Conservation (phyloP, 345 rosid species). For the Eucalyptus viminalis region DNA sequence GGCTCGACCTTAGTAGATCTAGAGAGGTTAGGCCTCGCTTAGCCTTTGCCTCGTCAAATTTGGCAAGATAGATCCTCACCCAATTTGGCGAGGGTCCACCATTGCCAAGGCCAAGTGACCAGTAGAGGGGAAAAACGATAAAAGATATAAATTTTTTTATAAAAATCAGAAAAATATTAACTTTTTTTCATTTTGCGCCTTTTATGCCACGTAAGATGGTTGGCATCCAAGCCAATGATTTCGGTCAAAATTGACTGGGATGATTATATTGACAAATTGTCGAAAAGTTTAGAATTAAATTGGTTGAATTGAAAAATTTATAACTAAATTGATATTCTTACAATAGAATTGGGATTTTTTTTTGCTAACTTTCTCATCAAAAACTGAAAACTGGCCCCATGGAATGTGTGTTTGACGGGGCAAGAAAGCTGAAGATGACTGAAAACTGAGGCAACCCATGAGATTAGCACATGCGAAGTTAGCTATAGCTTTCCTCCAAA, state of each 20-base stretch:
- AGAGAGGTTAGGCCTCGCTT: not conserved
- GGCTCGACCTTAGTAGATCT: not conserved
- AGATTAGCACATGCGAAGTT: not conserved
- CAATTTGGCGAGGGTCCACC: not conserved
- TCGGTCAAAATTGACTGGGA: too few species aligned
- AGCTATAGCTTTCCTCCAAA: not conserved
- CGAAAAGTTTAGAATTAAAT: too few species aligned
- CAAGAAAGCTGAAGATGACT: not conserved
- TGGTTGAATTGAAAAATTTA: too few species aligned
- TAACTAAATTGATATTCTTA: too few species aligned
- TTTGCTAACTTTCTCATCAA: too few species aligned
- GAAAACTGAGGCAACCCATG: not conserved
- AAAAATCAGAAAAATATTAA: too few species aligned
- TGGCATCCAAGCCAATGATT: too few species aligned
- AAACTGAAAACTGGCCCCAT: not conserved
- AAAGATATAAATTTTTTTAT: too few species aligned
- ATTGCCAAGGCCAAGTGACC: not conserved
- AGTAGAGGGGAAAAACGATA: fast-evolving
- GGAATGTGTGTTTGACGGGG: not conserved
- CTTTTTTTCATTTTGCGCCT: fast-evolving
- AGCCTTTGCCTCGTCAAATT: fast-evolving
- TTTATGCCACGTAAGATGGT: too few species aligned
- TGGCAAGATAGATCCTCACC: not conserved
- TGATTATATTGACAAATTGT: too few species aligned
- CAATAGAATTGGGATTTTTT: too few species aligned